Conservation (phyloP, 352 stramenopile genomes). For the Phytopythium aichiense region DNA sequence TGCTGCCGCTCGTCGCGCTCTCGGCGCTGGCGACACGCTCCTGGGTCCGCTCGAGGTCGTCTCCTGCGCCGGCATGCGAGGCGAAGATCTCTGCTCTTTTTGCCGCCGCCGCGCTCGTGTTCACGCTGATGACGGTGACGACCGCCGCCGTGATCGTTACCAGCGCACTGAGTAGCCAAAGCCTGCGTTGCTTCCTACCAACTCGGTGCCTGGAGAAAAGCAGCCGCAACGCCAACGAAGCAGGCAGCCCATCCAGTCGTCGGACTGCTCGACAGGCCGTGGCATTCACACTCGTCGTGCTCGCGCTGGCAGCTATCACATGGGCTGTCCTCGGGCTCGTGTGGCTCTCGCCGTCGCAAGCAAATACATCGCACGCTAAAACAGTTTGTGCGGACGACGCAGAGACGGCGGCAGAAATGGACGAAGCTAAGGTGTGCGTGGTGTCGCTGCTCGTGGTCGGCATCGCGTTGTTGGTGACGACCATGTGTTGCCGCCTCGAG, state of each 20-base stretch:
- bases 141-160: constrained; percentile 10
- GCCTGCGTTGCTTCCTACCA: background rate
- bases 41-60: constrained; percentile 20
- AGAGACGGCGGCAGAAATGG: constrained; percentile 1
- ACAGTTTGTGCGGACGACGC: constrained; percentile 2
- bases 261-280: background rate
- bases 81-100: constrained; percentile 19
- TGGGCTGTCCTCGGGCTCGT: constrained; percentile 22
- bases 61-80: background rate
- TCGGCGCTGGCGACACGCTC: constrained; percentile 15
- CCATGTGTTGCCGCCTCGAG: constrained; percentile 53
- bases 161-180: constrained; percentile 4
- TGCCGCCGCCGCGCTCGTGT: constrained; percentile 16
- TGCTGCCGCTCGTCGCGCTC: constrained; percentile 25
- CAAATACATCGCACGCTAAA: background rate
- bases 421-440: constrained; percentile 16
- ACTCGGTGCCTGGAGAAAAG: background rate
- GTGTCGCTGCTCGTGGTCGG: constrained; percentile 30
- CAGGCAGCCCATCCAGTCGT: background rate
- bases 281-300: background rate
- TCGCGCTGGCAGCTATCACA: constrained; percentile 16
- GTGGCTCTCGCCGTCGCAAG: constrained; percentile 6
- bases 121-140: constrained; percentile 17
- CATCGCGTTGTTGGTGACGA: constrained; percentile 30
- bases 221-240: background rate